Conservation (phyloP, 2,329 filamentous ascomycete genomes). For the Ophiosphaerella narmari region DNA sequence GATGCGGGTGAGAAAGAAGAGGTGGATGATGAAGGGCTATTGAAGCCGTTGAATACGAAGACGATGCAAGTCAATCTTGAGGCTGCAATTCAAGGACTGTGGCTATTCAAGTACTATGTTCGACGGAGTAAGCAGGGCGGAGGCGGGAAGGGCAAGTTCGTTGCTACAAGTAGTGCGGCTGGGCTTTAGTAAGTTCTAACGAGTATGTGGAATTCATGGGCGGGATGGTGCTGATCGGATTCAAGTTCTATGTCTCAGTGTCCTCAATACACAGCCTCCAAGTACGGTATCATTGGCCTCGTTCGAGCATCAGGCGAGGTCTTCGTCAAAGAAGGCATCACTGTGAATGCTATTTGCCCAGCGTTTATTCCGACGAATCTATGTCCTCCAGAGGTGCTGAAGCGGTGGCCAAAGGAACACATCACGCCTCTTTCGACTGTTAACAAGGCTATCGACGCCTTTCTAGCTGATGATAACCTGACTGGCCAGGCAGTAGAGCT, state of each 20-base stretch:
- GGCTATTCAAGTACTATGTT: slow-evolving; percentile 51
- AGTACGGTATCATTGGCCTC: slow-evolving; percentile 50
- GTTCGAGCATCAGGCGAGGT: slow-evolving; percentile 41
- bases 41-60: slow-evolving; percentile 45
- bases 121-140: slow-evolving; percentile 42
- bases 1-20: slow-evolving; percentile 33
- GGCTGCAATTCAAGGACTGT: slow-evolving; percentile 49
- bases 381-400: slow-evolving; percentile 44
- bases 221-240: not conserved
- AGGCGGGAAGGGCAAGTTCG: slow-evolving; percentile 44
- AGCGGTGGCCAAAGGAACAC: slow-evolving; percentile 45
- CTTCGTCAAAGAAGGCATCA: slow-evolving; percentile 43
- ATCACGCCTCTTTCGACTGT: slow-evolving; percentile 49
- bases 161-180: slow-evolving; percentile 46
- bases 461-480: slow-evolving; percentile 40
- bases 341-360: slow-evolving; percentile 49
- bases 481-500: slow-evolving; percentile 50
- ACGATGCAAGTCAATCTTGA: slow-evolving; percentile 49
- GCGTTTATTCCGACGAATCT: slow-evolving; percentile 48
- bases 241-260: slow-evolving; percentile 34
- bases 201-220: not conserved
- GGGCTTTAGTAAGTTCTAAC: slow-evolving; percentile 41
- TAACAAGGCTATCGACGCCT: slow-evolving; percentile 46
- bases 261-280: slow-evolving; percentile 50
- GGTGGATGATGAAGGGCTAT: slow-evolving; percentile 41